Evolutionary conservation across 768 basidiomycete genomes (phyloP).

Genomic region (Lactifluus subvellereus): DNA sequence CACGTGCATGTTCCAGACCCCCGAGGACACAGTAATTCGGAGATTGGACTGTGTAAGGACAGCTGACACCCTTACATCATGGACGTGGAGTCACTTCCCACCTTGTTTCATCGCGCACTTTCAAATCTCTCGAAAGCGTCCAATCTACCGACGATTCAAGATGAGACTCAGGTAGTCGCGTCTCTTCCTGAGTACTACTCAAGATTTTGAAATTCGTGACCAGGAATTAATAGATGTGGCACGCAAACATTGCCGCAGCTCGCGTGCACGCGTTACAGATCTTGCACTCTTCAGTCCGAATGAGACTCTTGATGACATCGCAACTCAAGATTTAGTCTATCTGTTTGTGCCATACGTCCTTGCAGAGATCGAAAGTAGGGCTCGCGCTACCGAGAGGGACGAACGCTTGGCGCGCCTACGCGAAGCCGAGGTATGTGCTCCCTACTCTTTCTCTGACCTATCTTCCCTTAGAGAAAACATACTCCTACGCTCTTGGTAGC

Average conservation of each 20-base stretch:
- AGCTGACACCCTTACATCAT: constrained; percentile 19
- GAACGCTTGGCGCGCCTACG: constrained; percentile 53
- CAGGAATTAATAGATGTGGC: constrained; percentile 57
- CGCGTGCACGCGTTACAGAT: constrained; percentile 48
- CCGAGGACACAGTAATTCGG: neutral
- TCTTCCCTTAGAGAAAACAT: neutral
- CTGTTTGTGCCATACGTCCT: constrained; percentile 64
- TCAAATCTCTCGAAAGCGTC: constrained; percentile 35
- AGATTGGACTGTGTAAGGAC: neutral
- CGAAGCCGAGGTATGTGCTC: constrained; percentile 49
- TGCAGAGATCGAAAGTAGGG: constrained; percentile 59
- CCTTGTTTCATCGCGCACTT: constrained; percentile 39
- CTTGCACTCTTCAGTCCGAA: constrained; percentile 79
- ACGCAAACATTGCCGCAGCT: constrained; percentile 48
- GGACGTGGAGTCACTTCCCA: constrained; percentile 31
- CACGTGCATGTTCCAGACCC: neutral
- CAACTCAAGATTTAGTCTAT: constrained; percentile 70
- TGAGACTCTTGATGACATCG: constrained; percentile 76
- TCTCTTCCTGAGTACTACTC: neutral
- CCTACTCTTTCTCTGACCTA: neutral
- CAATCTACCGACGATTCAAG: constrained; percentile 37
- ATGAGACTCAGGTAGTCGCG: constrained; percentile 40
- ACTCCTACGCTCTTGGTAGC: constrained; percentile 35
- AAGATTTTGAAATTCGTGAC: neutral
- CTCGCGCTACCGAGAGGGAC: constrained; percentile 48